Conservation (phyloP, 208 protist species). For the Plasmodiophora brassicae region DNA sequence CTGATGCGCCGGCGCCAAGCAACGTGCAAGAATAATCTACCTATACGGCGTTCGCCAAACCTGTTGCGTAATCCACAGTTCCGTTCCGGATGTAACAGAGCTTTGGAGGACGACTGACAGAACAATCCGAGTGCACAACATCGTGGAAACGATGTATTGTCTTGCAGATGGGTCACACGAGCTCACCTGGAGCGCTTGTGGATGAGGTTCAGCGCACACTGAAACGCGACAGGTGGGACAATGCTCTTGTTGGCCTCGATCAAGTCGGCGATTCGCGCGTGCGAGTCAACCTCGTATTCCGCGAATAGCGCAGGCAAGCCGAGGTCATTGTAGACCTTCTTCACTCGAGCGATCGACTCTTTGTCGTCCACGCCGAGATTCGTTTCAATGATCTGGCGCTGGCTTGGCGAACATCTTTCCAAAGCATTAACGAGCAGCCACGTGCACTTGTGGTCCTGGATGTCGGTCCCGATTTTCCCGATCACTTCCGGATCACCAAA, state of each 20-base stretch:
- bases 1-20: too few species aligned
- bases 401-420: not conserved
- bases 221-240: constrained; percentile 32
- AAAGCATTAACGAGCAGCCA: constrained; percentile 85
- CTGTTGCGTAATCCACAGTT: too few species aligned
- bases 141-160: too few species aligned
- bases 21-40: too few species aligned
- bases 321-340: constrained; percentile 36
- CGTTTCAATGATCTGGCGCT: constrained; percentile 28
- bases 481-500: constrained; percentile 57
- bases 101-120: too few species aligned
- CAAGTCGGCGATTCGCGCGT: not conserved
- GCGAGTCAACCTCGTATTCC: not conserved
- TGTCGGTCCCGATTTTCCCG: constrained; percentile 67
- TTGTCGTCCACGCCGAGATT: constrained; percentile 40
- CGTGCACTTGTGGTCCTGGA: constrained; percentile 72
- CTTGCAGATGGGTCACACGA: too few species aligned
- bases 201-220: constrained; percentile 34
- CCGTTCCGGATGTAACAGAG: too few species aligned
- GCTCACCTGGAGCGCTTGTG: constrained; percentile 46
- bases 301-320: constrained; percentile 43
- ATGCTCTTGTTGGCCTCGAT: not conserved
- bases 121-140: too few species aligned
- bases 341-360: constrained; percentile 37
- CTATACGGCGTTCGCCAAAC: too few species aligned